phyloP scores from a whole-genome alignment of 2,329 filamentous ascomycete genomes.

The Pseudogymnoascus sp. region DNA sequence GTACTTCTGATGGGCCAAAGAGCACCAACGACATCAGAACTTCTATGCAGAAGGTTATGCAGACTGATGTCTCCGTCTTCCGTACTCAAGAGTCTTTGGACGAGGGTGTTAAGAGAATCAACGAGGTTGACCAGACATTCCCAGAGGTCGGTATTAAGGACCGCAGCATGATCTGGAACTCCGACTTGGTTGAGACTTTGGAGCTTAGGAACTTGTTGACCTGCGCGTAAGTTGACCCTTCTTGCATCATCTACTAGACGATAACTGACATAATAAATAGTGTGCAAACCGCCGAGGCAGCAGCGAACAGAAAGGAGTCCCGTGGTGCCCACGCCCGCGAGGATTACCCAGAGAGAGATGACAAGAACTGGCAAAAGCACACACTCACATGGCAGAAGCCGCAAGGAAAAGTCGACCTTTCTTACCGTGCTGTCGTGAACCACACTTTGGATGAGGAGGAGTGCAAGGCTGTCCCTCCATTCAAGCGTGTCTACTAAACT shows the following conservation, averaged over 20 bases:
- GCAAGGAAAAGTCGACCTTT: conserved; percentile 77
- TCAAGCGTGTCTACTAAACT: conserved; percentile 81
- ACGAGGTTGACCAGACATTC: conserved; percentile 72
- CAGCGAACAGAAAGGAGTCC: conserved; percentile 92
- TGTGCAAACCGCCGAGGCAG: conserved; percentile 82
- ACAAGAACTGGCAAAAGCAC: conserved; percentile 99
- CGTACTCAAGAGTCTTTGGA: conserved; percentile 88
- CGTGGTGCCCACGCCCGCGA: conserved; percentile 95
- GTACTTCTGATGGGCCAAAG: conserved; percentile 77
- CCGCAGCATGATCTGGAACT: conserved; percentile 99
- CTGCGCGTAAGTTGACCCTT: conserved; percentile 64
- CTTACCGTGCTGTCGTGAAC: conserved; percentile 74
- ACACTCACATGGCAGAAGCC: conserved; percentile 95
- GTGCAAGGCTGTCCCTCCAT: conserved; percentile 92
- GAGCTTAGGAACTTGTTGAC: conserved; percentile 93
- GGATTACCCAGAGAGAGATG: conserved; percentile 92
- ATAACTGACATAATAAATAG: conserved; percentile 33
- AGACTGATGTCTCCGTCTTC: conserved; percentile 95
- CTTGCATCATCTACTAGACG: conserved; percentile 16
- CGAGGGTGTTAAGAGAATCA: conserved; percentile 84
- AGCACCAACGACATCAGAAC: conserved; percentile 80
- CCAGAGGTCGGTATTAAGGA: conserved; percentile 88
- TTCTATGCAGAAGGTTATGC: conserved; percentile 97
- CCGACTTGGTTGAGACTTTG: conserved; percentile 89
- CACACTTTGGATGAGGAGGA: conserved; percentile 88